Percentiles rank a stretch among this genome's conserved stretches.
Conservation (phyloP, 2,329 filamentous ascomycete species). For the Fusarium cicatricum region DNA sequence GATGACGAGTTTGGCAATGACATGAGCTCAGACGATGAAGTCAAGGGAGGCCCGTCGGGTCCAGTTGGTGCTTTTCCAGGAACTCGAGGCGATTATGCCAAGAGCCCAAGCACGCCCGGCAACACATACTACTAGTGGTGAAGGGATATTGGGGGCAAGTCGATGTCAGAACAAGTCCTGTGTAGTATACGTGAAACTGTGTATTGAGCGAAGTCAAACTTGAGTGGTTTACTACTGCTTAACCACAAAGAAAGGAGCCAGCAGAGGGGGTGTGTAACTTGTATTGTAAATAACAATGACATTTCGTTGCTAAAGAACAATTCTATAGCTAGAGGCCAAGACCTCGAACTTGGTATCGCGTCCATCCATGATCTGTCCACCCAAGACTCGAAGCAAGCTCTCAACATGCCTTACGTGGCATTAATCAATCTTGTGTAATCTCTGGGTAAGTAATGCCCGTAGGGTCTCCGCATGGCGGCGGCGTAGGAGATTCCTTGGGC, state of each 20-base stretch:
- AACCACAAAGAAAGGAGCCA: no score
- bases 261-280: no score
- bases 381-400: not conserved
- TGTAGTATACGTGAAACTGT: no score
- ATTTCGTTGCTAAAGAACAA: no score
- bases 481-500: conserved; percentile 31
- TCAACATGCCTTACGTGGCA: no score
- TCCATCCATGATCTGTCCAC: not conserved
- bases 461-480: conserved; percentile 37
- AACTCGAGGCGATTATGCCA: conserved; percentile 50
- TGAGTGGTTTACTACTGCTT: no score
- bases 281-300: no score
- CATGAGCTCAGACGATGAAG: conserved; percentile 52
- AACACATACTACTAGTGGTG: conserved; percentile 50
- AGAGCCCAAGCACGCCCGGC: conserved; percentile 41
- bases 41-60: conserved; percentile 39
- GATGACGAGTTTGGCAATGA: conserved; percentile 47
- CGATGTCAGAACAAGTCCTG: no score
- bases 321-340: no score
- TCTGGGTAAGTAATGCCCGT: conserved; percentile 28
- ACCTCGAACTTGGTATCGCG: not conserved
- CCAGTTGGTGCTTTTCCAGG: conserved; percentile 62
- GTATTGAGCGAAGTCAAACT: no score
- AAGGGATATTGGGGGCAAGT: not conserved
- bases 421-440: not conserved